Evolutionary conservation across 2,329 filamentous ascomycete species (phyloP).

Genomic region (Celoporthe dispersa): DNA sequence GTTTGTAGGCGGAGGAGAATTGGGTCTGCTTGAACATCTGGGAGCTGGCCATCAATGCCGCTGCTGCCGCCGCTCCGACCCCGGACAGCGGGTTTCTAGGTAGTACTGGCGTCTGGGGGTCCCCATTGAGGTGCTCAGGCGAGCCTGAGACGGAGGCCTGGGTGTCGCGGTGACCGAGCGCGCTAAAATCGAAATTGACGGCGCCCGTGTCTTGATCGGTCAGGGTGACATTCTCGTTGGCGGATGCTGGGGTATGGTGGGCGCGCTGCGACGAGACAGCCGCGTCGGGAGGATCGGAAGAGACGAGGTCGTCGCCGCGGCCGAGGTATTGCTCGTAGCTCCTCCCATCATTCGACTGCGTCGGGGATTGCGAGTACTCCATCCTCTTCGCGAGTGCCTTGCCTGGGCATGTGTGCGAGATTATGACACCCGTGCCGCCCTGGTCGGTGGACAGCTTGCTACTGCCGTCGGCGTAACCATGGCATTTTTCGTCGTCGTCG

Average conservation of each 20-base stretch:
- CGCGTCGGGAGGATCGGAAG: slow-evolving; percentile 36
- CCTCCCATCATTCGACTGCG: slow-evolving; percentile 60
- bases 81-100: slow-evolving; percentile 52
- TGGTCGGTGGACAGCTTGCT: not conserved
- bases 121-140: slow-evolving; percentile 21
- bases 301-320: slow-evolving; percentile 29
- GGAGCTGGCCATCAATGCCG: slow-evolving; percentile 45
- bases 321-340: slow-evolving; percentile 55
- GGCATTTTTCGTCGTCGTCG: slow-evolving; percentile 1
- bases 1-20: slow-evolving; percentile 55
- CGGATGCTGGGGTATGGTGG: slow-evolving; percentile 15
- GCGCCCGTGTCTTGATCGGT: slow-evolving; percentile 55
- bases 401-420: slow-evolving; percentile 8
- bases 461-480: not conserved
- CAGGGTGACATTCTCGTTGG: slow-evolving; percentile 41
- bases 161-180: slow-evolving; percentile 44
- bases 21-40: slow-evolving; percentile 63
- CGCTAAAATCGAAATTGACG: slow-evolving; percentile 49
- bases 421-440: not conserved
- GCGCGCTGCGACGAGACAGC: slow-evolving; percentile 5
- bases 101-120: slow-evolving; percentile 54
- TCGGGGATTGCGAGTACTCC: slow-evolving; percentile 57
- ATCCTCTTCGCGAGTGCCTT: slow-evolving; percentile 38
- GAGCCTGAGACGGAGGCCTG: slow-evolving; percentile 41
- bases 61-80: slow-evolving; percentile 38